Percentiles rank a stretch among this genome's conserved stretches.
phyloP scores from a whole-genome alignment of 495 filamentous ascomycete species.

The Penicillium atrosanguineum region DNA sequence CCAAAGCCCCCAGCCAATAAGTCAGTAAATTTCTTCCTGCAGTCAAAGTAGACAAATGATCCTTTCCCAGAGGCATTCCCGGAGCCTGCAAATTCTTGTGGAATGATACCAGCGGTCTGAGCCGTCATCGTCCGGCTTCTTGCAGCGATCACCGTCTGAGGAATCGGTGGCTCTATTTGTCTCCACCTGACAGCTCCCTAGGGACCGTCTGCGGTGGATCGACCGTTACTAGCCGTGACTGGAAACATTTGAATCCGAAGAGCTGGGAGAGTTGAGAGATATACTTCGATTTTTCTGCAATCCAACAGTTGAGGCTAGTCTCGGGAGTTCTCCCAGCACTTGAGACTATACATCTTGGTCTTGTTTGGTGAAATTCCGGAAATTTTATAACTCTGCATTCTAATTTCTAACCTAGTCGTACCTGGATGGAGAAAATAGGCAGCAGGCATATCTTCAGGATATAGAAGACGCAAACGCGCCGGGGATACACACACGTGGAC shows the following conservation, averaged over 20 bases:
- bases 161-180: constrained; percentile 1
- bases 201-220: constrained; percentile 7
- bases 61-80: constrained; percentile 14
- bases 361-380: not conserved
- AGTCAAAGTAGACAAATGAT: constrained; percentile 9
- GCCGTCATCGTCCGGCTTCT: constrained; percentile 22
- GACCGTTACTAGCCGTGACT: constrained; percentile 3
- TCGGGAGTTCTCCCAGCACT: no score
- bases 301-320: not conserved
- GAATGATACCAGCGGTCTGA: constrained; percentile 30
- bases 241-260: not conserved
- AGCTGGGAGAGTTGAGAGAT: not conserved
- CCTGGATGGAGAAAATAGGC: not conserved
- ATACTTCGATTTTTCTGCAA: not conserved
- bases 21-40: not conserved
- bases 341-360: not conserved
- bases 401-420: not conserved
- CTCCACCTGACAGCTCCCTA: not conserved
- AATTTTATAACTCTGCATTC: not conserved
- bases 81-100: constrained; percentile 18
- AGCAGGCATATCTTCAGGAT: not conserved
- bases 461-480: constrained; percentile 8
- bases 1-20: not conserved
- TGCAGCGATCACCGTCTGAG: constrained; percentile 22
- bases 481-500: constrained; percentile 24